A percentile compares a stretch with the other conserved stretches of the same genome.
phyloP scores from a whole-genome alignment of 2,329 filamentous ascomycete species.

The Alternaria ethzedia region DNA sequence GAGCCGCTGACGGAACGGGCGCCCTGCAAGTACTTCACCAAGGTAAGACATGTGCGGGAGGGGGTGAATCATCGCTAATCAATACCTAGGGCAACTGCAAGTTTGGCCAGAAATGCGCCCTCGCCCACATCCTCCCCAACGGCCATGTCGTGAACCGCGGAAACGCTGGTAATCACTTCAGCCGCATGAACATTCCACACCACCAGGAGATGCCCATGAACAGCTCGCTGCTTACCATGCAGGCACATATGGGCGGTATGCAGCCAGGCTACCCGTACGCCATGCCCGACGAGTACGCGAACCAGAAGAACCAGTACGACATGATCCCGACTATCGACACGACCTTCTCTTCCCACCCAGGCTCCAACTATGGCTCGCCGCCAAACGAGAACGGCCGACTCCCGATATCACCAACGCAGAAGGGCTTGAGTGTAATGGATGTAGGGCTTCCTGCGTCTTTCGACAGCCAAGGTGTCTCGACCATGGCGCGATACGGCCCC shows the following conservation, averaged over 20 bases:
- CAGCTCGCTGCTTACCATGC: slow-evolving; percentile 71
- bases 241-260: slow-evolving; percentile 52
- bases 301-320: slow-evolving; percentile 52
- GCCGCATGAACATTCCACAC: slow-evolving; percentile 69
- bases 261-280: slow-evolving; percentile 51
- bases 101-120: slow-evolving; percentile 96
- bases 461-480: slow-evolving; percentile 93
- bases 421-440: slow-evolving; percentile 87
- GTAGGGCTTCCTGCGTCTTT: slow-evolving; percentile 93
- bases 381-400: slow-evolving; percentile 71
- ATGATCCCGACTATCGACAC: slow-evolving; percentile 64
- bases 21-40: slow-evolving; percentile 97
- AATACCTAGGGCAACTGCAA: slow-evolving; percentile 87
- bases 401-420: slow-evolving; percentile 76
- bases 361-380: slow-evolving; percentile 80
- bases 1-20: slow-evolving; percentile 83
- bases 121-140: slow-evolving; percentile 93
- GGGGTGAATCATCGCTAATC: neutral
- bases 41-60: slow-evolving; percentile 63
- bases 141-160: slow-evolving; percentile 86
- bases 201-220: slow-evolving; percentile 76
- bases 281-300: slow-evolving; percentile 50
- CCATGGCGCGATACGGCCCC: slow-evolving; percentile 86
- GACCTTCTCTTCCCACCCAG: slow-evolving; percentile 63
- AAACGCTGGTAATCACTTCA: slow-evolving; percentile 62